Conservation (phyloP, 148 eudicot species). For the Chenopodium album region DNA sequence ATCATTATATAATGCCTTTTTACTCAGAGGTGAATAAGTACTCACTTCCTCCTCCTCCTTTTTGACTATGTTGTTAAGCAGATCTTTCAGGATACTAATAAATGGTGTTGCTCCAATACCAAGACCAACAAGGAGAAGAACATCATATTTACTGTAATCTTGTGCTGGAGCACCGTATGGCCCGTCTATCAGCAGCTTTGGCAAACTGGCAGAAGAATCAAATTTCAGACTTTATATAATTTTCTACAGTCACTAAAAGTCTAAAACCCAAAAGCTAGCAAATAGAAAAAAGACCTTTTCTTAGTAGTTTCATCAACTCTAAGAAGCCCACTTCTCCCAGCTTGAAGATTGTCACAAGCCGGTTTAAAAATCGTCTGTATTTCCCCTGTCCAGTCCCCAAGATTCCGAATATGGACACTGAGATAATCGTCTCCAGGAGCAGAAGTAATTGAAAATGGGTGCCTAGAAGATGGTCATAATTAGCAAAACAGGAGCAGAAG, state of each 20-base stretch:
- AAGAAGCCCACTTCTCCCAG: conserved; percentile 85
- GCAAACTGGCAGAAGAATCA: conserved; percentile 53
- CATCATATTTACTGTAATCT: conserved; percentile 89
- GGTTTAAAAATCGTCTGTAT: conserved; percentile 64
- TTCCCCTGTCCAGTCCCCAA: conserved; percentile 93
- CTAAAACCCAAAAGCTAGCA: neutral
- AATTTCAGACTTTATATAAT: conserved; percentile 21
- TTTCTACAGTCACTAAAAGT: neutral
- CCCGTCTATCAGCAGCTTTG: conserved; percentile 85
- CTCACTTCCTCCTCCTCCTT: conserved; percentile 81
- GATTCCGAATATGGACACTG: conserved; percentile 79
- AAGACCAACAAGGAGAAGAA: conserved; percentile 82
- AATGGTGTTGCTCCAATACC: conserved; percentile 99
- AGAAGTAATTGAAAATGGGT: conserved; percentile 98
- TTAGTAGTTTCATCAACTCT: conserved; percentile 75
- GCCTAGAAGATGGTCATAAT: conserved; percentile 49
- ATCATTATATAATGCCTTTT: neutral
- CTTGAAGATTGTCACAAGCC: conserved; percentile 59
- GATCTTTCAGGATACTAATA: conserved; percentile 90
- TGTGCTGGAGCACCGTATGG: conserved; percentile 99
- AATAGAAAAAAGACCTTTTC: conserved; percentile 44
- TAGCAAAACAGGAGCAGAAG: conserved; percentile 78
- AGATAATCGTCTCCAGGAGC: conserved; percentile 92
- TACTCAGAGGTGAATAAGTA: conserved; percentile 11
- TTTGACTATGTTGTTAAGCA: conserved; percentile 79